Conservation (phyloP, 2,329 filamentous ascomycete species). For the Phoma sp. region DNA sequence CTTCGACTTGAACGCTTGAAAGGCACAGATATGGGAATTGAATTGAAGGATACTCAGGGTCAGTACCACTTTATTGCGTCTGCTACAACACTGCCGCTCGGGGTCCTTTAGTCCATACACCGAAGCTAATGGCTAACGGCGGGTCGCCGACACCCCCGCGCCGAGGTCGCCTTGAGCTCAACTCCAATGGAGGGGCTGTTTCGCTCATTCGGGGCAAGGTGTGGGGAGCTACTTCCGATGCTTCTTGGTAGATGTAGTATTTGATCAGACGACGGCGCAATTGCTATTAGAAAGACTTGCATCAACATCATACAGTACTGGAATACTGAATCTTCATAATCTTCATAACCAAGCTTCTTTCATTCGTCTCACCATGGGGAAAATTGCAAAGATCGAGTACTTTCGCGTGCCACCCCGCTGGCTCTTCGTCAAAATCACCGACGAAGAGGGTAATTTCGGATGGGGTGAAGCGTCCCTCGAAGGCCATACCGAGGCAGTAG, state of each 20-base stretch:
- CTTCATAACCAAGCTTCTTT: background rate
- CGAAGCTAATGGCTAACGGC: conserved; percentile 34
- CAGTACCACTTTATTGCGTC: conserved; percentile 19
- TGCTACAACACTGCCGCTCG: conserved; percentile 23
- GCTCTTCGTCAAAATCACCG: conserved; percentile 78
- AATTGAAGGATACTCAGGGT: conserved; percentile 5
- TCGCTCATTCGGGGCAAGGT: background rate
- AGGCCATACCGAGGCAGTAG: conserved; percentile 75
- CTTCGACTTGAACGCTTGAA: background rate
- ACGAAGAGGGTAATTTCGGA: conserved; percentile 67
- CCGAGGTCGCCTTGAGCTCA: conserved; percentile 8
- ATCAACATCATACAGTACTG: background rate
- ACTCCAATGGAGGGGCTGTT: conserved; percentile 9
- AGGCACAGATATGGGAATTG: background rate
- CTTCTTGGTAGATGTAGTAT: conserved; percentile 1
- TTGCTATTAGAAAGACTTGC: background rate
- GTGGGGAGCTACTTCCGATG: conserved; percentile 3
- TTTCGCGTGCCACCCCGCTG: conserved; percentile 77
- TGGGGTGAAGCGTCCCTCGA: conserved; percentile 80
- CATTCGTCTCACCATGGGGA: conserved; percentile 58
- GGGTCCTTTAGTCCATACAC: conserved; percentile 30
- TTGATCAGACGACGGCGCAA: background rate
- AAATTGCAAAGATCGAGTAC: conserved; percentile 71
- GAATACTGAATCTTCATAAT: too few species aligned
- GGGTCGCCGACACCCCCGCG: conserved; percentile 36